Conservation (phyloP, 2,329 filamentous ascomycete species). For the Pezicula rhizophila region DNA sequence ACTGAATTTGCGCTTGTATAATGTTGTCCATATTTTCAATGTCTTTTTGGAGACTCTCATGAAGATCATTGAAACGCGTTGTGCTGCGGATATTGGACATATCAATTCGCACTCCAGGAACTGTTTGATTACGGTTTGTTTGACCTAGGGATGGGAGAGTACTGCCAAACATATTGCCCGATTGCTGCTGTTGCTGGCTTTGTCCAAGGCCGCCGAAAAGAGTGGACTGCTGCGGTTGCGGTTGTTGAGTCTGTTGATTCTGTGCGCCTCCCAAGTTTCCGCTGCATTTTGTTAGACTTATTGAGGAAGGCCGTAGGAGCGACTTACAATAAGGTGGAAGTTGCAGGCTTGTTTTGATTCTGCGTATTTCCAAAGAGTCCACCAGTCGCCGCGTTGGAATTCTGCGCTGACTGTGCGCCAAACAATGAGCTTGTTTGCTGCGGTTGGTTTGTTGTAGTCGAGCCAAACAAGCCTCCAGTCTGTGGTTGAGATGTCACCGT, state of each 20-base stretch:
- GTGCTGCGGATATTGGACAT: constrained; percentile 73
- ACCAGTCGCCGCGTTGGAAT: constrained; percentile 13
- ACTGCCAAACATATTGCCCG: constrained; percentile 4
- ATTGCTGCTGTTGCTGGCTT: constrained; percentile 16
- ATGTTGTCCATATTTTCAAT: constrained; percentile 74
- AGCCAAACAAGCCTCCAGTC: constrained; percentile 26
- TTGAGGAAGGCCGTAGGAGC: background rate
- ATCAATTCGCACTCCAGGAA: constrained; percentile 73
- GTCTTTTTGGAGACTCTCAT: constrained; percentile 71
- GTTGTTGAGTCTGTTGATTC: constrained; percentile 22
- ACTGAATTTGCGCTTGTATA: constrained; percentile 73
- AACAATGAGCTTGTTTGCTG: constrained; percentile 22
- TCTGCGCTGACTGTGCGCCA: constrained; percentile 13
- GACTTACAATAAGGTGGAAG: constrained; percentile 24
- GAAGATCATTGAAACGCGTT: constrained; percentile 86
- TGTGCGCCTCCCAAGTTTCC: constrained; percentile 17
- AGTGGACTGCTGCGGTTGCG: constrained; percentile 16
- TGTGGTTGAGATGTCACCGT: constrained; percentile 17
- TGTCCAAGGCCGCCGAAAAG: constrained; percentile 14
- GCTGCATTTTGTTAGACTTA: constrained; percentile 13
- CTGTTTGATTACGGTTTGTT: constrained; percentile 44
- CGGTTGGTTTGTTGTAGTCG: constrained; percentile 16
- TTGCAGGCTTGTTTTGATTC: constrained; percentile 23
- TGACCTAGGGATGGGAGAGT: constrained; percentile 42
- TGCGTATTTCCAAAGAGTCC: constrained; percentile 25